Conservation (phyloP, 176 grass and related monocot genomes). For the Hyparrhenia diplandra region DNA sequence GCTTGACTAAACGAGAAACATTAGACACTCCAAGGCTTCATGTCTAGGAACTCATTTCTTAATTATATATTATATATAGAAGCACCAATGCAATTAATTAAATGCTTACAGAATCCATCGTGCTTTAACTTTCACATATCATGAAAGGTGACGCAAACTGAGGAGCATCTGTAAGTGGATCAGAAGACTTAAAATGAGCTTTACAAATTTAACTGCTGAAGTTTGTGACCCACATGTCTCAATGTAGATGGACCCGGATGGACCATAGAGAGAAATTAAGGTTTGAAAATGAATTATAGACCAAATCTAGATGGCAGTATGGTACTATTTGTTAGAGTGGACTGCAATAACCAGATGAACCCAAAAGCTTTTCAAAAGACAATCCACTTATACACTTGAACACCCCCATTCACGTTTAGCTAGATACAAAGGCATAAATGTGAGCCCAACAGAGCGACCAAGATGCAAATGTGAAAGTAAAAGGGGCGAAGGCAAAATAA, state of each 20-base stretch:
- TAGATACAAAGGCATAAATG: too few species aligned
- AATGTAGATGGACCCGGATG: neutral
- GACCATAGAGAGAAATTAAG: neutral
- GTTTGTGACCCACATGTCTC: neutral
- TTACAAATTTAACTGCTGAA: too few species aligned
- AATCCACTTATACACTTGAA: too few species aligned
- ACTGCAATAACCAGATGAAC: too few species aligned
- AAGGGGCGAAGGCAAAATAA: too few species aligned
- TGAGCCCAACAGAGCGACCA: too few species aligned
- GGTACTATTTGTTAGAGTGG: too few species aligned
- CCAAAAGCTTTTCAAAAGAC: too few species aligned
- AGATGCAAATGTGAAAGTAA: too few species aligned
- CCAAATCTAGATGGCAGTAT: too few species aligned
- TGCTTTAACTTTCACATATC: slow-evolving; percentile 1
- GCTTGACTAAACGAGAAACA: neutral
- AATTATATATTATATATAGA: too few species aligned
- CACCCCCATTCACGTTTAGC: too few species aligned
- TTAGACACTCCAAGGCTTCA: neutral
- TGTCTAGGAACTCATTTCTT: neutral
- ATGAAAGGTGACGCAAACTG: neutral
- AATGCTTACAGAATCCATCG: neutral
- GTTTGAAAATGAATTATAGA: neutral
- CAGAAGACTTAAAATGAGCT: neutral
- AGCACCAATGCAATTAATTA: neutral
- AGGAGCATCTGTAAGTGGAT: neutral